Percentiles rank a stretch among this genome's conserved stretches.
Conservation (phyloP, 495 filamentous ascomycete species). For the Lichenothelia convexa region DNA sequence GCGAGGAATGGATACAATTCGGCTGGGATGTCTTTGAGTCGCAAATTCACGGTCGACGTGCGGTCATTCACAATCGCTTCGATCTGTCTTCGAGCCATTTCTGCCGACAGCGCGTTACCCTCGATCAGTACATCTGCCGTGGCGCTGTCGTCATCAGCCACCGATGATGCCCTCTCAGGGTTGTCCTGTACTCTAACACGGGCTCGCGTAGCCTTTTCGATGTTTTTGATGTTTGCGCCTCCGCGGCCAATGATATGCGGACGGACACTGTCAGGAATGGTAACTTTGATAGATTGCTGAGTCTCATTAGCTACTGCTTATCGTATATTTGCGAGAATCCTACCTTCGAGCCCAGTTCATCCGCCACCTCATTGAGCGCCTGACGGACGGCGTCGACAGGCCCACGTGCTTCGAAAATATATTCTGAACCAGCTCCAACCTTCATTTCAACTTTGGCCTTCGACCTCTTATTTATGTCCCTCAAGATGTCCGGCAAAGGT, state of each 20-base stretch:
- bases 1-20: constrained; percentile 94
- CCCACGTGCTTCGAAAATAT: constrained; percentile 68
- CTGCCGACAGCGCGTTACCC: constrained; percentile 69
- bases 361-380: constrained; percentile 69
- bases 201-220: constrained; percentile 71
- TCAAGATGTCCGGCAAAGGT: constrained; percentile 59
- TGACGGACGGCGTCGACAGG: constrained; percentile 57
- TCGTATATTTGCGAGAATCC: constrained; percentile 4
- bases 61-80: constrained; percentile 71
- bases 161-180: constrained; percentile 33
- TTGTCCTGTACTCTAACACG: constrained; percentile 71
- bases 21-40: constrained; percentile 62
- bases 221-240: constrained; percentile 73
- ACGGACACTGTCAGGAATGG: constrained; percentile 65
- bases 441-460: constrained; percentile 66
- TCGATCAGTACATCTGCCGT: constrained; percentile 75
- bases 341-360: constrained; percentile 72
- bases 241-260: constrained; percentile 80
- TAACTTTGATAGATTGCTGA: constrained; percentile 55
- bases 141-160: constrained; percentile 56
- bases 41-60: constrained; percentile 57
- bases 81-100: constrained; percentile 65
- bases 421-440: constrained; percentile 37
- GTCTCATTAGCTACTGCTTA: constrained; percentile 4
- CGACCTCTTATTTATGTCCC: constrained; percentile 75